Conservation (phyloP, 139 green algal genomes). For the Marvania coccoides region DNA sequence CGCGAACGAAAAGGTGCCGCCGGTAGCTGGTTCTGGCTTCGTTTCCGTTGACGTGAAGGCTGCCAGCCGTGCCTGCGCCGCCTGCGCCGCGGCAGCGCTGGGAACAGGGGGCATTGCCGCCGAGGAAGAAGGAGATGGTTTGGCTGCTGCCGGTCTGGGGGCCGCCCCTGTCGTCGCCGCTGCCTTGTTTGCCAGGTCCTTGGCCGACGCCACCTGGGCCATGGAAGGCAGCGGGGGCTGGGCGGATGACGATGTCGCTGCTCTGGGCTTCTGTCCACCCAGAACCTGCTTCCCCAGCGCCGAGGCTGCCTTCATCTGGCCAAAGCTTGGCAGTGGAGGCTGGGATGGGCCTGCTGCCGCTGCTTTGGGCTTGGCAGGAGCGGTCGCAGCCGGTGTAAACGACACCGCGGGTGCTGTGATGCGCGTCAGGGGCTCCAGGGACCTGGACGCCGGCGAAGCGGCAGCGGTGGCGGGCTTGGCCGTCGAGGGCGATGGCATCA, state of each 20-base stretch:
- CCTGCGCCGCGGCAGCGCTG: slow-evolving; percentile 1
- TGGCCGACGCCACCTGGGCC: background rate
- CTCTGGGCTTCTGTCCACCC: background rate
- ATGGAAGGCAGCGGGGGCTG: background rate
- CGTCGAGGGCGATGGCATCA: background rate
- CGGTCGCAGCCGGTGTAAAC: background rate
- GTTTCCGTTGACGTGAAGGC: background rate
- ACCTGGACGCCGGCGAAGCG: background rate
- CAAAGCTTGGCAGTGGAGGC: slow-evolving; percentile 14
- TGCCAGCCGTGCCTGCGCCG: slow-evolving; percentile 9
- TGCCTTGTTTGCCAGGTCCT: background rate
- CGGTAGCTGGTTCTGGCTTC: background rate
- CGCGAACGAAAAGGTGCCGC: background rate
- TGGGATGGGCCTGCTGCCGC: background rate
- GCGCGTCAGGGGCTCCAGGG: background rate
- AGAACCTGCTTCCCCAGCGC: background rate
- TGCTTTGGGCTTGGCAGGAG: background rate
- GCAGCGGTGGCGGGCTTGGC: background rate
- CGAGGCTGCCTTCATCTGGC: background rate
- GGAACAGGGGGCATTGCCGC: background rate
- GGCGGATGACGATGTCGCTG: background rate
- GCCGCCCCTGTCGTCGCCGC: background rate
- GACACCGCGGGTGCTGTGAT: background rate
- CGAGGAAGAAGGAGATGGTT: background rate
- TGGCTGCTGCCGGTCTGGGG: background rate